Conservation (phyloP, 2,329 filamentous ascomycete genomes). For the Madurella mycetomatis region DNA sequence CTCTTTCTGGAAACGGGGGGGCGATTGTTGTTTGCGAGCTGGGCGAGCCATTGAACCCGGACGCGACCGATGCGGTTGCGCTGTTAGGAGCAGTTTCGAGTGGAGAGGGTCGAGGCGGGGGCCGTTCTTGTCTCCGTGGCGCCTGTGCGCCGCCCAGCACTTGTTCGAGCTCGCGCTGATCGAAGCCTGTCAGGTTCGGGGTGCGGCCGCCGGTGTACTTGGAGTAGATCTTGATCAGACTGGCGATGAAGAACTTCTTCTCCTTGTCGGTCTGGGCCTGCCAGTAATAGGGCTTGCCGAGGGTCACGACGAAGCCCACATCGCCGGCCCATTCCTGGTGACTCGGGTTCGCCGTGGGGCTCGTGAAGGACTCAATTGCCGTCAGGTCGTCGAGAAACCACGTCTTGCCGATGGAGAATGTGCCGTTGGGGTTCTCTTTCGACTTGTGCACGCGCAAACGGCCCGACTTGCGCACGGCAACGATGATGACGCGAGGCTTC, state of each 20-base stretch:
- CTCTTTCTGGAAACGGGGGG: conserved; percentile 16
- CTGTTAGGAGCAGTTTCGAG: conserved; percentile 21
- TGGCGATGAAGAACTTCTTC: conserved; percentile 98
- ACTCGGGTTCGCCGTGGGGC: conserved; percentile 52
- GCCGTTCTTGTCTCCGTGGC: conserved; percentile 21
- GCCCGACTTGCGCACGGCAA: conserved; percentile 88
- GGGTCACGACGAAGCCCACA: conserved; percentile 79
- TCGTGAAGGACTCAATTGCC: conserved; percentile 75
- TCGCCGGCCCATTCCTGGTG: conserved; percentile 74
- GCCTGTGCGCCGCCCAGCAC: conserved; percentile 55
- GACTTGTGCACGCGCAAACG: conserved; percentile 95
- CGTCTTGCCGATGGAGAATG: conserved; percentile 96
- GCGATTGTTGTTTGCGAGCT: conserved; percentile 11
- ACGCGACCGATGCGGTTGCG: conserved; percentile 23
- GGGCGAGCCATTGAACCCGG: conserved; percentile 30
- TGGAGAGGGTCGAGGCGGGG: conserved; percentile 26
- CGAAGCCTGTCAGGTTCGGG: conserved; percentile 79
- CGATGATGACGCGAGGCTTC: conserved; percentile 86
- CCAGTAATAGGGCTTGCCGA: conserved; percentile 97
- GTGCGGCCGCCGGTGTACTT: conserved; percentile 89
- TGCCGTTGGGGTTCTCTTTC: conserved; percentile 87
- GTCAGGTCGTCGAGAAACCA: conserved; percentile 93
- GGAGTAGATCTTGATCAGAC: conserved; percentile 89
- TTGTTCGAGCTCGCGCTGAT: conserved; percentile 69
- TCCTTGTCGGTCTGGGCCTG: conserved; percentile 89